phyloP scores from a whole-genome alignment of 1,139 yeast species.

The Wickerhamomyces sp. region DNA sequence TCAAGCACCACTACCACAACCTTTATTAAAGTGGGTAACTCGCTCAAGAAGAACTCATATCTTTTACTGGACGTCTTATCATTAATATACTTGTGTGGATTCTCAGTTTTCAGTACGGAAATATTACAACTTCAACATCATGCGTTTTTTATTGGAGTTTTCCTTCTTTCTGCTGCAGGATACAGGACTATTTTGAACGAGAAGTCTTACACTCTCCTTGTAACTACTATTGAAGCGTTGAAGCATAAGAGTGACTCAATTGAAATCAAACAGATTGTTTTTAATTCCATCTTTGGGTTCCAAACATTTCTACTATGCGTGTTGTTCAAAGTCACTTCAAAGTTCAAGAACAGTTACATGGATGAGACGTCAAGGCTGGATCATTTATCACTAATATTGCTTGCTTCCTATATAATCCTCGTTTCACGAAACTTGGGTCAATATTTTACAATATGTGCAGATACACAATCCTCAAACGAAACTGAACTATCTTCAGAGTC shows the following conservation, averaged over 20 bases:
- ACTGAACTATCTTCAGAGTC: not conserved
- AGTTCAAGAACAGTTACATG: constrained; percentile 4
- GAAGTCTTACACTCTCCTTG: not conserved
- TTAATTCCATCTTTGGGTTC: too few relatives aligned
- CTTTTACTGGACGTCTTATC: constrained; percentile 4
- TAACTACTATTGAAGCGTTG: too few relatives aligned
- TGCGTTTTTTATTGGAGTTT: constrained; percentile 3
- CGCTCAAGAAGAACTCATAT: constrained; percentile 1
- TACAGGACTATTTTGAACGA: constrained; percentile 1
- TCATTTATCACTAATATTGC: constrained; percentile 3
- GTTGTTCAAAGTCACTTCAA: constrained; percentile 3
- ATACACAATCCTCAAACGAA: not conserved
- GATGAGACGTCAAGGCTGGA: constrained; percentile 1
- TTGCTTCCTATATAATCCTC: not conserved
- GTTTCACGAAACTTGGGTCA: not conserved
- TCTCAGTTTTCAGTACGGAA: constrained; percentile 5
- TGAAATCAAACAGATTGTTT: too few relatives aligned
- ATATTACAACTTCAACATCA: constrained; percentile 3
- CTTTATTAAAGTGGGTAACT: not conserved
- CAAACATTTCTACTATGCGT: constrained; percentile 5
- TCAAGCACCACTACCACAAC: not conserved
- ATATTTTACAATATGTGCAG: not conserved
- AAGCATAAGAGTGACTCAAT: too few relatives aligned
- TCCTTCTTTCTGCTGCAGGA: constrained; percentile 2
- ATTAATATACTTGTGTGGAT: constrained; percentile 1